phyloP scores from a whole-genome alignment of 225 moss, liverwort and hornwort species.

The Ulota crispa region DNA sequence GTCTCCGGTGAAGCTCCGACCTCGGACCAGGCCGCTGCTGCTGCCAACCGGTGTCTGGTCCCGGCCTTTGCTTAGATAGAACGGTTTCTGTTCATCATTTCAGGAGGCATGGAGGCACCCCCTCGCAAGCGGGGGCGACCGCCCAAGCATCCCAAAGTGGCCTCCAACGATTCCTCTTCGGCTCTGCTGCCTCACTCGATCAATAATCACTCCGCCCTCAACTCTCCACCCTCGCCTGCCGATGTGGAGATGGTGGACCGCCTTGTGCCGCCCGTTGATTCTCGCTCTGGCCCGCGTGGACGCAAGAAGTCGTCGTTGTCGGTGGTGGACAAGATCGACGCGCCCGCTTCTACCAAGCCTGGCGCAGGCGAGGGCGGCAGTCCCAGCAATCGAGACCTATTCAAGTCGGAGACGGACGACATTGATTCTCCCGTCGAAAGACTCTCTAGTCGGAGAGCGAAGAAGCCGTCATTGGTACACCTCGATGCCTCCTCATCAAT shows the following conservation, averaged over 20 bases:
- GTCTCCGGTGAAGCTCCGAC: neutral
- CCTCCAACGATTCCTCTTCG: conserved; percentile 33
- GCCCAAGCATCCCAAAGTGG: conserved; percentile 82
- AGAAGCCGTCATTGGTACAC: conserved; percentile 56
- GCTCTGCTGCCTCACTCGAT: conserved; percentile 29
- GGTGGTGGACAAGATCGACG: conserved; percentile 45
- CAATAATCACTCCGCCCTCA: conserved; percentile 24
- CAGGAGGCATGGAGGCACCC: conserved; percentile 78
- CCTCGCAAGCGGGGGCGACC: conserved; percentile 96
- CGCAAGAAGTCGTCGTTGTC: conserved; percentile 65
- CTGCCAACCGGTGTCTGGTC: neutral
- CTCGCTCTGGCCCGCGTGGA: conserved; percentile 75
- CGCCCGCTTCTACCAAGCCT: conserved; percentile 28
- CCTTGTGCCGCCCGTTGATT: conserved; percentile 37
- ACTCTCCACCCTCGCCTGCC: conserved; percentile 27
- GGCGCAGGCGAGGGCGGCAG: conserved; percentile 55
- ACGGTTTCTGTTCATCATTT: conserved; percentile 43
- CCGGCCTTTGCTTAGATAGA: neutral
- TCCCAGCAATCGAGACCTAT: conserved; percentile 55
- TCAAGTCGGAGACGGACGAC: conserved; percentile 64
- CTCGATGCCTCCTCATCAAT: conserved; percentile 13
- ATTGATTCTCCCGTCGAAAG: conserved; percentile 55
- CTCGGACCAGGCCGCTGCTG: neutral
- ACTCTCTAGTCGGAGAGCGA: conserved; percentile 51
- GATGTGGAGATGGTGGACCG: conserved; percentile 87